Base-by-base conservation (phyloP, 2,329 filamentous ascomycete species). In the Botrytis tulipae region DNA sequence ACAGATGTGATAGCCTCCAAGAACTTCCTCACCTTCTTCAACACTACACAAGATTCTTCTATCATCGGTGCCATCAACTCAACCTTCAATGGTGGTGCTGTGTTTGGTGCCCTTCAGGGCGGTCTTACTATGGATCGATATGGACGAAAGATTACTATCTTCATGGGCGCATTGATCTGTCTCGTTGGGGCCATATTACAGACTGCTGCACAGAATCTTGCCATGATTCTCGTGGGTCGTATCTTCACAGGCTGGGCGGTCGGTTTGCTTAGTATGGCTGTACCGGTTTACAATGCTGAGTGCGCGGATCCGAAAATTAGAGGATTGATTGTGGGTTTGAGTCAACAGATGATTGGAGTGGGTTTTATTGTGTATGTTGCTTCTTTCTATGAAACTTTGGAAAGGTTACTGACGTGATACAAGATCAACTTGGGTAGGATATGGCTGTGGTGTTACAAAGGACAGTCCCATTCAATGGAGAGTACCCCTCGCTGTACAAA, bases 251-350 rank as follows among this genome's bases (percentile, higher is more conserved):
- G 88, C 70, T 80, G 87, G 69, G 86, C 84, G 78, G 87, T 91
- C 70, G 89, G 89, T 16, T 84, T 89, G 72, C 82, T 91, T 12
- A 86, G 86, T 76, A 91, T 90, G 88, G 88, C 91, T 75, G 84
- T 91, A 54, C 89, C 89, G 2, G 80, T 91, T 0, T 91, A 91
- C 78, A 89, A 91, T 78, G 88, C 89, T n/a, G 90, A 92, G 77
- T 82, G 91, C 70, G 87, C 87, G 6, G 89, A 91, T 80, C 89
- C 89, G 2, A 85, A 84, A 75, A 91, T 91, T 77, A 86, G 89
- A 80, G 89, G 81, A n/a, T 82, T 86, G 74, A 84, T 91, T 60
- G 91, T 89, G 18, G 85, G 87, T 22, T 81, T 91, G 29, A 88
- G 91, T 79, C 89, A 91, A 76, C 90, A 91, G 78, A 91, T 91